Evolutionary conservation across 108 stramenopile genomes (phyloP).

Genomic region (Cyclotella sp.): DNA sequence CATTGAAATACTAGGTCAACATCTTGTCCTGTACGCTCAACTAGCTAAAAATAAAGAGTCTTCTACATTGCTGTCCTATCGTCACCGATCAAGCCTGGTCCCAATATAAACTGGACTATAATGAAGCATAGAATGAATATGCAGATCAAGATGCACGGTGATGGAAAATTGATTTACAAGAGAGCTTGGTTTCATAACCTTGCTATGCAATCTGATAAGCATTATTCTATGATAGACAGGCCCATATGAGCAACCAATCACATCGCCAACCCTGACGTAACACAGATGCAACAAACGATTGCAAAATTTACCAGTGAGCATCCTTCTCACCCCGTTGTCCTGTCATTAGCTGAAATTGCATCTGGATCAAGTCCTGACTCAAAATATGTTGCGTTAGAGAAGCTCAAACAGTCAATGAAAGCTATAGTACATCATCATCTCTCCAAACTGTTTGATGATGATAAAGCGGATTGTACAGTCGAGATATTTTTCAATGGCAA

Average conservation of each 20-base stretch:
- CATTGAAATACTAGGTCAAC: neutral
- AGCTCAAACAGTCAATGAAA: neutral
- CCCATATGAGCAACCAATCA: neutral
- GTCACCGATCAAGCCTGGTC: conserved; percentile 1
- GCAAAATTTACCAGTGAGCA: neutral
- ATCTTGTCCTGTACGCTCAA: neutral
- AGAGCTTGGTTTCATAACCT: neutral
- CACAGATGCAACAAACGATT: neutral
- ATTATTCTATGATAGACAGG: neutral
- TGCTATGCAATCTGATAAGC: neutral
- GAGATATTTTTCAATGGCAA: conserved; percentile 1
- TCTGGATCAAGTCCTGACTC: neutral
- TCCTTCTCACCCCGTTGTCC: conserved; percentile 1
- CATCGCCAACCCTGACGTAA: neutral
- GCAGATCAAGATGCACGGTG: neutral
- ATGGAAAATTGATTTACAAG: neutral
- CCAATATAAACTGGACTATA: neutral
- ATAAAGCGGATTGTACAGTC: conserved; percentile 2
- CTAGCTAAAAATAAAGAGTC: neutral
- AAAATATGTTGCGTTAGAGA: neutral
- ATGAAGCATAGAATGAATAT: neutral
- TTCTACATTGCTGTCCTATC: conserved; percentile 3
- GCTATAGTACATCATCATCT: neutral
- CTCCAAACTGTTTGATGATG: neutral
- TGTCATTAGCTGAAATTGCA: neutral